phyloP scores from a whole-genome alignment of 495 filamentous ascomycete genomes.

The Hypoxylon rickii region DNA sequence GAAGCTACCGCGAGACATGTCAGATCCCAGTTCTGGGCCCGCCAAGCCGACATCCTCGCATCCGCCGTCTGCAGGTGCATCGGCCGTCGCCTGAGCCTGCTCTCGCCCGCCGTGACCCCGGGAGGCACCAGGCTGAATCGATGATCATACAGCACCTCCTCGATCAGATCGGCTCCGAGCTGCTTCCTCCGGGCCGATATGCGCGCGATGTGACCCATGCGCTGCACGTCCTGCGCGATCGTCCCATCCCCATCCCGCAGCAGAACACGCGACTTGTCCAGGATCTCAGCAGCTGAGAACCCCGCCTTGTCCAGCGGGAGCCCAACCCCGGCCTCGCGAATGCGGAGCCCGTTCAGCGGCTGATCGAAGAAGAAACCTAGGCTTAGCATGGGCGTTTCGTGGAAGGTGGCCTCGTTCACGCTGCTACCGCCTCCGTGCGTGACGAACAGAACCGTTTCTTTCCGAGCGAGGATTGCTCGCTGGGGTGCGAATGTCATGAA shows the following conservation, averaged over 20 bases:
- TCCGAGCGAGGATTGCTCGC: conserved; percentile 41
- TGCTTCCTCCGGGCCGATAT: conserved; percentile 42
- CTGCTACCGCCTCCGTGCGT: conserved; percentile 44
- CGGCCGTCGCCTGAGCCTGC: conserved; percentile 27
- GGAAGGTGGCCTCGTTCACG: conserved; percentile 46
- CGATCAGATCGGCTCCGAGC: conserved; percentile 44
- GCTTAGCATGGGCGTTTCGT: conserved; percentile 40
- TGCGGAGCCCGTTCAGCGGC: conserved; percentile 36
- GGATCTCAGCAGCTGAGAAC: conserved; percentile 41
- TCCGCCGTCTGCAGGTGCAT: conserved; percentile 51
- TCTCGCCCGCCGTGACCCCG: conserved; percentile 11
- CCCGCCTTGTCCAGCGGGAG: conserved; percentile 37
- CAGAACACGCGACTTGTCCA: conserved; percentile 29
- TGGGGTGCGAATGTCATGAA: conserved; percentile 42
- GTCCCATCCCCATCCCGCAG: conserved; percentile 28
- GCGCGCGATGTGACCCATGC: conserved; percentile 43
- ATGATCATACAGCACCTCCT: conserved; percentile 46
- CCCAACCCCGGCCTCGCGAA: conserved; percentile 39
- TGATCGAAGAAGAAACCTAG: conserved; percentile 47
- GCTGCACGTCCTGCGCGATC: conserved; percentile 33
- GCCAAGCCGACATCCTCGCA: conserved; percentile 42
- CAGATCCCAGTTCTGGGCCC: conserved; percentile 48
- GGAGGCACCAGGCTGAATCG: conserved; percentile 24
- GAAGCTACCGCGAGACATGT: conserved; percentile 5
- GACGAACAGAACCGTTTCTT: conserved; percentile 37